These are phyloP conservation scores for Aulographum hederae DNA, from an alignment of 2,329 filamentous ascomycete genomes.

Conservation along the genomic window DNA sequence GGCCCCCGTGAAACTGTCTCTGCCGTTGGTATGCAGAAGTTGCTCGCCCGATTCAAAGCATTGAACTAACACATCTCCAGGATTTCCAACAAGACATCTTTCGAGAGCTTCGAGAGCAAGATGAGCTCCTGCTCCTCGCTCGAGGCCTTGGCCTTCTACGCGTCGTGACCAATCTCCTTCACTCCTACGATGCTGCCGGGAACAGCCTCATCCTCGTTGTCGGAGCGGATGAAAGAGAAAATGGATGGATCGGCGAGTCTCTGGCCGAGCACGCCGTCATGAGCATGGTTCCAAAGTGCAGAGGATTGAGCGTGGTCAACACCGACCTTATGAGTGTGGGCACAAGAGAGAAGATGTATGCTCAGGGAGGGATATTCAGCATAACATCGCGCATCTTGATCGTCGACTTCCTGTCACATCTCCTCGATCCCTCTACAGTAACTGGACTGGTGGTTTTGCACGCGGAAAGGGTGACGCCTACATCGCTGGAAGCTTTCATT, in stretches of 20 bases:
- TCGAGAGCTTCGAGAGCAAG: slow-evolving; percentile 71
- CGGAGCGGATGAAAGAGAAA: slow-evolving; percentile 80
- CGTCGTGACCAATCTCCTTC: slow-evolving; percentile 85
- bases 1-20: slow-evolving; percentile 58
- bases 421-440: slow-evolving; percentile 67
- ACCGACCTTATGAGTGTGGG: slow-evolving; percentile 82
- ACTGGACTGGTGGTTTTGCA: slow-evolving; percentile 79
- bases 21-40: slow-evolving; percentile 41
- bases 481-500: slow-evolving; percentile 87
- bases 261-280: slow-evolving; percentile 89
- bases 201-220: slow-evolving; percentile 84
- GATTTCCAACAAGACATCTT: slow-evolving; percentile 93
- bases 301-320: slow-evolving; percentile 81
- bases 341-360: slow-evolving; percentile 80
- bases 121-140: slow-evolving; percentile 85
- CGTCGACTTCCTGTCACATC: slow-evolving; percentile 72
- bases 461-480: slow-evolving; percentile 69
- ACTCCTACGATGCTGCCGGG: slow-evolving; percentile 89
- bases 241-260: slow-evolving; percentile 92
- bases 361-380: slow-evolving; percentile 77
- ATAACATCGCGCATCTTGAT: slow-evolving; percentile 91
- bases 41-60: too few relatives aligned
- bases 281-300: slow-evolving; percentile 62
- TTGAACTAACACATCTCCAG: slow-evolving; percentile 18
- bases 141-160: slow-evolving; percentile 83